These are phyloP conservation scores for Sindora glabra DNA, from an alignment of 306 rosid species.

Conservation along the genomic window DNA sequence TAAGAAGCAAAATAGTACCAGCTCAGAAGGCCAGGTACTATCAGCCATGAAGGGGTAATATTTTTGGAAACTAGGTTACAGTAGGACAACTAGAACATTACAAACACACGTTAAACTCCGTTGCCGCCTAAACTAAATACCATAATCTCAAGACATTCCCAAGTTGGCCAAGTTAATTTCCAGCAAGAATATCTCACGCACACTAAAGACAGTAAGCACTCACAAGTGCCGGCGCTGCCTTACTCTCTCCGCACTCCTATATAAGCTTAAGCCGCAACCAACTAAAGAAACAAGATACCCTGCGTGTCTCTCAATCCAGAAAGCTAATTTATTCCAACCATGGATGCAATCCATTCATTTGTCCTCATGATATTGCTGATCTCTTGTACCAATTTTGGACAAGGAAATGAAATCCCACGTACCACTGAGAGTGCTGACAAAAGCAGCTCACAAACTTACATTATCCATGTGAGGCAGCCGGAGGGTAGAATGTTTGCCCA, in stretches of 20 bases:
- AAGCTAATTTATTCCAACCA: conserved; percentile 21
- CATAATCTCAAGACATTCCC: too few species aligned
- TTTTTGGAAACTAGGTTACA: too few species aligned
- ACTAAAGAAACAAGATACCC: conserved; percentile 10
- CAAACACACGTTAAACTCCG: too few species aligned
- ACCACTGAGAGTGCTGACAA: neutral
- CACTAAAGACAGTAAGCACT: neutral
- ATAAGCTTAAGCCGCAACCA: neutral
- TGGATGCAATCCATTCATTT: conserved; percentile 28
- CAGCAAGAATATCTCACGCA: too few species aligned
- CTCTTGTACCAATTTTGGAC: conserved; percentile 23
- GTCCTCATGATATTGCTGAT: conserved; percentile 24
- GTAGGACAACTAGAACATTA: too few species aligned
- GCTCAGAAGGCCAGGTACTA: too few species aligned
- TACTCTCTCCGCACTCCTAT: neutral
- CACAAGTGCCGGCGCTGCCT: neutral
- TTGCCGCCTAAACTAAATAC: too few species aligned
- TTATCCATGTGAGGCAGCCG: conserved; percentile 46
- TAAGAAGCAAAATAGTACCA: too few species aligned
- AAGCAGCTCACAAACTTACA: conserved; percentile 31
- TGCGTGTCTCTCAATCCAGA: conserved; percentile 2
- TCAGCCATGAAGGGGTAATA: too few species aligned
- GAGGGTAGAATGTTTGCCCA: conserved; percentile 13
- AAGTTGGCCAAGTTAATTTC: too few species aligned
- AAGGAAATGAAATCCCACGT: neutral